phyloP scores from a whole-genome alignment of 345 rosid species.

The Turritis glabra region DNA sequence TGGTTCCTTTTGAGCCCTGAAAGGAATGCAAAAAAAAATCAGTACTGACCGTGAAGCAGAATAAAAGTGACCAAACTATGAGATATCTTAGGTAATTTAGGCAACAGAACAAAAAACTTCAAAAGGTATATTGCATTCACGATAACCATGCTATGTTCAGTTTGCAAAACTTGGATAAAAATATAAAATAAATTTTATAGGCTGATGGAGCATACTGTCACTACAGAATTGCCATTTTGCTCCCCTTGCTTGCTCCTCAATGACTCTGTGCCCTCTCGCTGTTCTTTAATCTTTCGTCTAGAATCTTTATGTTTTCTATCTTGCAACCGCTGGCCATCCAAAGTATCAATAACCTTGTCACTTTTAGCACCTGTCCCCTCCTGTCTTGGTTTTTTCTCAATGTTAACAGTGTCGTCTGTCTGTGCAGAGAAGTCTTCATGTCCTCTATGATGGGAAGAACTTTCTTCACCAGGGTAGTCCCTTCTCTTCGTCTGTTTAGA shows the following conservation, averaged over 20 bases:
- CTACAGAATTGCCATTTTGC: slow-evolving; percentile 57
- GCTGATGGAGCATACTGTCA: slow-evolving; percentile 67
- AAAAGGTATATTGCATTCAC: slow-evolving; percentile 35
- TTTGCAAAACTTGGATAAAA: slow-evolving; percentile 30
- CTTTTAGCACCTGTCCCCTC: slow-evolving; percentile 60
- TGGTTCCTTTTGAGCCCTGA: slow-evolving; percentile 60
- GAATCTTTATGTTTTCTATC: slow-evolving; percentile 73
- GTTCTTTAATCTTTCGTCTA: slow-evolving; percentile 64
- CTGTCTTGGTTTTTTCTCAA: slow-evolving; percentile 74
- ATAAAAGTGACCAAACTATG: slow-evolving; percentile 22
- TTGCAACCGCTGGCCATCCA: slow-evolving; percentile 61
- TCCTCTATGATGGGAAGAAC: slow-evolving; percentile 56
- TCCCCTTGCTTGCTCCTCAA: slow-evolving; percentile 71
- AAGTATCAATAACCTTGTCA: slow-evolving; percentile 52
- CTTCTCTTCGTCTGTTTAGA: slow-evolving; percentile 70
- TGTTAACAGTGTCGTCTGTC: slow-evolving; percentile 48
- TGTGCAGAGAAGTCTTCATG: slow-evolving; percentile 63
- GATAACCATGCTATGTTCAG: slow-evolving; percentile 35
- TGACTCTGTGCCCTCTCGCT: slow-evolving; percentile 56
- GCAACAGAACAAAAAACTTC: slow-evolving; percentile 16
- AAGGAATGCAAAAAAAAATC: slow-evolving; percentile 38
- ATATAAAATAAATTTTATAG: slow-evolving; percentile 3
- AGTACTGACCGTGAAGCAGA: slow-evolving; percentile 1
- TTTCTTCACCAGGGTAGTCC: slow-evolving; percentile 67
- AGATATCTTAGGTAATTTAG: slow-evolving; percentile 8